Conservation (phyloP, 352 stramenopile genomes). For the Saprolegnia parasitica region DNA sequence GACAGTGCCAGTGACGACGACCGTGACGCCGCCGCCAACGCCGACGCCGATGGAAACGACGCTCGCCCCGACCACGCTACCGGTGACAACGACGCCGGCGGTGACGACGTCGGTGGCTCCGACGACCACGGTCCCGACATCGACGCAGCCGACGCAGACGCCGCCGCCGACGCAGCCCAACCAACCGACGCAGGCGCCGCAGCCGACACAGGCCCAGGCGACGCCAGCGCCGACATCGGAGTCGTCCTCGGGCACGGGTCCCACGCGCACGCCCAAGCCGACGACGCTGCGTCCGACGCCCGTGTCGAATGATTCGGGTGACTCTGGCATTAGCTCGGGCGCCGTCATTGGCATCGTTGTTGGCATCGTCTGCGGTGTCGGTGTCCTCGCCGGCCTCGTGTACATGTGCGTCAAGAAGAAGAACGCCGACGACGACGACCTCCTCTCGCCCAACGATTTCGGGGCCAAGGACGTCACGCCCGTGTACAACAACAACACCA, state of each 20-base stretch:
- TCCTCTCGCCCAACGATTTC: conserved; percentile 15
- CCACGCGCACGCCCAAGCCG: conserved; percentile 9
- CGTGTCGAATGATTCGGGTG: not conserved
- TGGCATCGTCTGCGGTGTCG: conserved; percentile 17
- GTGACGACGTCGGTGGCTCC: not conserved
- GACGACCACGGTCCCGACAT: conserved; percentile 16
- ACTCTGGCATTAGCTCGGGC: conserved; percentile 8
- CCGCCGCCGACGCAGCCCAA: not conserved
- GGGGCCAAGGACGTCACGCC: conserved; percentile 6
- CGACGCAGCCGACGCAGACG: not conserved
- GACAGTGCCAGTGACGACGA: conserved; percentile 10
- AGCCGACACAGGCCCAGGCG: not conserved
- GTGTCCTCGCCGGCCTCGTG: conserved; percentile 4
- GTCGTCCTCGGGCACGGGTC: not conserved
- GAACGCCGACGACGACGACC: conserved; percentile 22
- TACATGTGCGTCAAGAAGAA: conserved; percentile 10
- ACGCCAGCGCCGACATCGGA: not conserved
- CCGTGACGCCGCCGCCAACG: not conserved
- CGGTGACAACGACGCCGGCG: not conserved
- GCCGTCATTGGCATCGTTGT: conserved; percentile 20
- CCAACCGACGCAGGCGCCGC: not conserved
- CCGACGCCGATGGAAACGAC: not conserved
- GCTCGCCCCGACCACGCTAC: not conserved
- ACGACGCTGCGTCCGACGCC: not conserved
- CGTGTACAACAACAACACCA: conserved; percentile 4